Conservation (phyloP, 306 rosid genomes). For the Corylus heterophylla region DNA sequence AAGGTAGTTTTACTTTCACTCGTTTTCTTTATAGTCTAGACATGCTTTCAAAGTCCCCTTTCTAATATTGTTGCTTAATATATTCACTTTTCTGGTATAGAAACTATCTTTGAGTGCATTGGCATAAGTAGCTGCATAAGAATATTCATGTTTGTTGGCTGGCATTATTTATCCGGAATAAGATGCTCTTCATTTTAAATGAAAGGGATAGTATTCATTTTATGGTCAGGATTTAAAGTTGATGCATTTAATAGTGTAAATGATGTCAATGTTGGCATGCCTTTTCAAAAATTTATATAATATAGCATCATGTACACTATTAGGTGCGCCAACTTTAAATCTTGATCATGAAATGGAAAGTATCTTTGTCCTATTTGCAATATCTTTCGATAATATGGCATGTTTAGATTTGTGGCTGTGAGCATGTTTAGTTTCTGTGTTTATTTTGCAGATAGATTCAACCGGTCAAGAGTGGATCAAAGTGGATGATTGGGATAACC, state of each 20-base stretch:
- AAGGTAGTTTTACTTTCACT: conserved; percentile 42
- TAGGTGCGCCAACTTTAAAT: too few relatives aligned
- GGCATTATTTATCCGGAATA: not conserved
- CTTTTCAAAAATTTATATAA: too few relatives aligned
- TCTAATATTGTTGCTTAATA: not conserved
- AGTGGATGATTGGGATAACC: conserved; percentile 76
- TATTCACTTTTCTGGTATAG: not conserved
- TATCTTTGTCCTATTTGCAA: not conserved
- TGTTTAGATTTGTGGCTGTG: conserved; percentile 12
- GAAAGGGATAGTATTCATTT: too few relatives aligned
- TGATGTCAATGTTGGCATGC: too few relatives aligned
- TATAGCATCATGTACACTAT: too few relatives aligned
- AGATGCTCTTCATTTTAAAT: too few relatives aligned
- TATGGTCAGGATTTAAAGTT: too few relatives aligned
- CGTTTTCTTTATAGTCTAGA: conserved; percentile 1
- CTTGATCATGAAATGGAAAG: too few relatives aligned
- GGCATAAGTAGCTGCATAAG: not conserved
- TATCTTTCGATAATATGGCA: not conserved
- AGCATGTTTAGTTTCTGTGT: conserved; percentile 12
- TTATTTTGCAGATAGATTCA: conserved; percentile 53
- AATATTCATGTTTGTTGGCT: not conserved
- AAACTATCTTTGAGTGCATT: not conserved
- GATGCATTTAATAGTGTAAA: too few relatives aligned
- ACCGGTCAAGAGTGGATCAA: conserved; percentile 61
- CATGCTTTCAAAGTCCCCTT: not conserved